Conservation (phyloP, 2,329 filamentous ascomycete genomes). For the Cryphonectria naterciae region DNA sequence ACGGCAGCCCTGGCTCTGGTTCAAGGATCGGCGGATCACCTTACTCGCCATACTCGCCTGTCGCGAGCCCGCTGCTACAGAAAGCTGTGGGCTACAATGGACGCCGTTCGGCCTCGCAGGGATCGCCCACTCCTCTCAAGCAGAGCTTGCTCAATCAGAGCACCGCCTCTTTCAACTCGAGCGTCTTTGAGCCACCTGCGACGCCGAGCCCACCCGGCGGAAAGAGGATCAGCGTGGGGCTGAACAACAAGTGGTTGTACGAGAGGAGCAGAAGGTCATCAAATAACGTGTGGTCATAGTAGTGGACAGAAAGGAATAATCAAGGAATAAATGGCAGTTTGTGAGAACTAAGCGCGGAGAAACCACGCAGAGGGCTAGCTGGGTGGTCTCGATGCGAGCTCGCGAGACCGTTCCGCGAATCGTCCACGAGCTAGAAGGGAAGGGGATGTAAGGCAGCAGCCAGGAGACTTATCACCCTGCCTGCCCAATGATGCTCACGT, state of each 20-base stretch:
- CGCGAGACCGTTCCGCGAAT: not conserved
- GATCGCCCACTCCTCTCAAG: conserved; percentile 58
- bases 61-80: conserved; percentile 64
- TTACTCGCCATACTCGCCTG: conserved; percentile 48
- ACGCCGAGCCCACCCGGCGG: conserved; percentile 69
- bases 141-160: conserved; percentile 38
- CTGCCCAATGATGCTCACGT: not conserved
- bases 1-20: conserved; percentile 42
- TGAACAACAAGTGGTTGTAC: conserved; percentile 96
- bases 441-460: not conserved
- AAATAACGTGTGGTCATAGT: conserved; percentile 44
- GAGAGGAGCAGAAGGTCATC: conserved; percentile 72
- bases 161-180: conserved; percentile 49
- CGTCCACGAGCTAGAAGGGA: not conserved
- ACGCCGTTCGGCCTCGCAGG: conserved; percentile 64
- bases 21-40: conserved; percentile 49
- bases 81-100: conserved; percentile 63
- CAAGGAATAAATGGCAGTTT: not conserved
- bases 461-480: not conserved
- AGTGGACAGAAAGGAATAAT: not conserved
- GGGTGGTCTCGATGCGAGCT: not conserved
- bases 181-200: conserved; percentile 60
- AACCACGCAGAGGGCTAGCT: not conserved
- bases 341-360: not conserved
- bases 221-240: conserved; percentile 72